These are phyloP conservation scores for Mucor mucedo DNA, from an alignment of 371 early-diverging fungal species.

Conservation along the genomic window DNA sequence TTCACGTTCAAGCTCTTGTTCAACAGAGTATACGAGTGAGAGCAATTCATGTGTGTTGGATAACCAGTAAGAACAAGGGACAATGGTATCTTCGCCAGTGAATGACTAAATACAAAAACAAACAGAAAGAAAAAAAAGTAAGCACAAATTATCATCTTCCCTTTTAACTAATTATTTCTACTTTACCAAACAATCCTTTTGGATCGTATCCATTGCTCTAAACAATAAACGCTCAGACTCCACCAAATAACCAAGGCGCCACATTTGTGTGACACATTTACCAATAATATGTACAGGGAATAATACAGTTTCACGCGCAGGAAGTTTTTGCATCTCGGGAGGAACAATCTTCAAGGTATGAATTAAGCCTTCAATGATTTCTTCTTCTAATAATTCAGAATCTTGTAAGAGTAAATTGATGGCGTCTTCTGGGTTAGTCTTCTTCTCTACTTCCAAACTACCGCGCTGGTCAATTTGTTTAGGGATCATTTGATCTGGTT, in stretches of 20 bases:
- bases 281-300: conserved; percentile 96
- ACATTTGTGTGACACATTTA: conserved; percentile 83
- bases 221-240: conserved; percentile 84
- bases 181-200: conserved; percentile 70
- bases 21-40: conserved; percentile 60
- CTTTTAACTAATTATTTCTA: no score
- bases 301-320: conserved; percentile 83
- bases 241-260: conserved; percentile 80
- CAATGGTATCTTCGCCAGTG: conserved; percentile 63
- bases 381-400: conserved; percentile 72
- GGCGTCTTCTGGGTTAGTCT: conserved; percentile 57
- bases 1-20: conserved; percentile 52
- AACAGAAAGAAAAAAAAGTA: conserved; percentile 12
- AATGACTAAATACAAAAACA: conserved; percentile 29
- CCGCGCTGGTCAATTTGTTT: conserved; percentile 47
- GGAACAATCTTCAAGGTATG: conserved; percentile 86
- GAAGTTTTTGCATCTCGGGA: conserved; percentile 83
- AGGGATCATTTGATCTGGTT: conserved; percentile 50
- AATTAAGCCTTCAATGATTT: conserved; percentile 88
- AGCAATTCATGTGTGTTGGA: conserved; percentile 93
- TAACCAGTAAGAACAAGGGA: conserved; percentile 88
- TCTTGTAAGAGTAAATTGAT: conserved; percentile 28
- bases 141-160: no score
- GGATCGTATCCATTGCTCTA: conserved; percentile 87
- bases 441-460: conserved; percentile 37